Evolutionary conservation across 768 basidiomycete species (phyloP).

Genomic region (Tylopilus sp.): DNA sequence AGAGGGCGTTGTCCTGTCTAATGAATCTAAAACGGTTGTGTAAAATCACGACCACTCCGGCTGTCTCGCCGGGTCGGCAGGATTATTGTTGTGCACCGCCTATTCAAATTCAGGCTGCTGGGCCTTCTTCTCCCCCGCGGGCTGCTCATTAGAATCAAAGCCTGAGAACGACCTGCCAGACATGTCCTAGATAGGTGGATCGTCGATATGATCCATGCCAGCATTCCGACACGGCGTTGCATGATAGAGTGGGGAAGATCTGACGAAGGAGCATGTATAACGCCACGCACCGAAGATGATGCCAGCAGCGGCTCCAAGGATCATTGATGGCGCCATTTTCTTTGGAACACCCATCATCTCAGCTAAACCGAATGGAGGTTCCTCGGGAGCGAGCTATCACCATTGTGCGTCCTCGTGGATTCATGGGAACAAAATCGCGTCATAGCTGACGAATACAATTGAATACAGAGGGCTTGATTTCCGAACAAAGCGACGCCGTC

Average conservation of each 20-base stretch:
- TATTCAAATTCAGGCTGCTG: no score
- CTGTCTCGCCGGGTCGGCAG: neutral
- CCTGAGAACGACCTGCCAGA: neutral
- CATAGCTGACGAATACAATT: neutral
- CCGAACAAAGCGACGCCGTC: conserved; percentile 19
- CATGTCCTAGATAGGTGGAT: neutral
- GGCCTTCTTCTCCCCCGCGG: neutral
- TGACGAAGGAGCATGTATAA: neutral
- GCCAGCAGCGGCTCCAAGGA: neutral
- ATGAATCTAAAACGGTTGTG: conserved; percentile 2
- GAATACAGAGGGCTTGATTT: conserved; percentile 2
- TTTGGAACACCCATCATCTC: neutral
- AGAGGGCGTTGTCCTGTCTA: neutral
- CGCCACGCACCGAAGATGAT: neutral
- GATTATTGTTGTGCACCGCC: neutral
- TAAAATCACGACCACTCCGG: neutral
- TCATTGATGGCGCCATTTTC: neutral
- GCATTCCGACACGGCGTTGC: neutral
- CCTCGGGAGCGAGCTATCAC: conserved; percentile 8
- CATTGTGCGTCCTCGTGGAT: neutral
- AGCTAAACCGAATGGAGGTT: neutral
- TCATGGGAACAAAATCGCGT: neutral
- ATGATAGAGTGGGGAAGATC: neutral
- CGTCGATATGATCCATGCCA: neutral
- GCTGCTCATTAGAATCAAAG: no score